phyloP scores from a whole-genome alignment of 805 yeast species.

The Zygosaccharomyces siamensis region DNA sequence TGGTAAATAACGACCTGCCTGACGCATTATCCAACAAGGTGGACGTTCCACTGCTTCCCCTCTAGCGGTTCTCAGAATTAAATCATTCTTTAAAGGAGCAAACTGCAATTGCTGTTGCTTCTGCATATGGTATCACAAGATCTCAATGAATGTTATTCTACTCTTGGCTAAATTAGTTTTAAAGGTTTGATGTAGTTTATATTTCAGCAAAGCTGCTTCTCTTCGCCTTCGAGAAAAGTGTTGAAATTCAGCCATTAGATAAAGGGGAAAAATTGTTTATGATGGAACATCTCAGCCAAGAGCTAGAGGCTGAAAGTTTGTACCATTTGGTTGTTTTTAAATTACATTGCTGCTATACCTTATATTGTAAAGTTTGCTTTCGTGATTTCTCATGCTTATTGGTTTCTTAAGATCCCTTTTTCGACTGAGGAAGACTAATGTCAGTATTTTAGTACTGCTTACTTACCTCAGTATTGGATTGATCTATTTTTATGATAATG shows the following conservation, averaged over 20 bases:
- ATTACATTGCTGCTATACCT: too few species aligned
- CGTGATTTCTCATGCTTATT: slow-evolving; percentile 11
- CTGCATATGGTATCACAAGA: slow-evolving; percentile 1
- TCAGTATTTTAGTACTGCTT: slow-evolving; percentile 50
- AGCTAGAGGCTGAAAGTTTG: background rate
- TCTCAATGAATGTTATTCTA: background rate
- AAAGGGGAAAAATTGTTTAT: background rate
- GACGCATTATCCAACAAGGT: slow-evolving; percentile 97
- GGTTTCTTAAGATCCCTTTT: slow-evolving; percentile 45
- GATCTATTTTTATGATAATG: slow-evolving; percentile 31
- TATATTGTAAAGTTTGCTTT: too few species aligned
- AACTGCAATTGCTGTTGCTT: slow-evolving; percentile 38
- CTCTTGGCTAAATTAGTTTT: background rate
- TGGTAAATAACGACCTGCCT: slow-evolving; percentile 90
- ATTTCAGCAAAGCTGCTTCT: background rate
- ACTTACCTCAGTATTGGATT: slow-evolving; percentile 43
- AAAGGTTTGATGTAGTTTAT: background rate
- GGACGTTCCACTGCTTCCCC: slow-evolving; percentile 93
- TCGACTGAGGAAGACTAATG: slow-evolving; percentile 69
- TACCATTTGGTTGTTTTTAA: too few species aligned
- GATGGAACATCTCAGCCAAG: background rate
- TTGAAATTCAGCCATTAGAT: background rate
- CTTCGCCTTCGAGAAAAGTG: background rate
- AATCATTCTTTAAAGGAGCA: slow-evolving; percentile 80
- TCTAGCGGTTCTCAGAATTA: slow-evolving; percentile 84